Evolutionary conservation across 140 eudicot genomes (phyloP).

Genomic region (Senecio squalidus): DNA sequence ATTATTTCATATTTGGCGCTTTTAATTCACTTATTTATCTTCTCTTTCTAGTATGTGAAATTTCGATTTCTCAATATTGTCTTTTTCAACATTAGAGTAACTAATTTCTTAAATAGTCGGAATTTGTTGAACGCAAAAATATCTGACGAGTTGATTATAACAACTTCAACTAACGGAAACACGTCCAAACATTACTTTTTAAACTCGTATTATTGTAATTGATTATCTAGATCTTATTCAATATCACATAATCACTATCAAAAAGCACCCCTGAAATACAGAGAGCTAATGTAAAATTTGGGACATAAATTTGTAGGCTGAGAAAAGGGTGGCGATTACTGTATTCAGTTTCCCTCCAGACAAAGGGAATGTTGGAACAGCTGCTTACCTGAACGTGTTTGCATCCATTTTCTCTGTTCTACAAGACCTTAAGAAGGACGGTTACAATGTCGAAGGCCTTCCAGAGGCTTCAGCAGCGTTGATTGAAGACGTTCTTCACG

Average conservation of each 20-base stretch:
- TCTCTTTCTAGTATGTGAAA: too few relatives aligned
- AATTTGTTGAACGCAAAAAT: too few relatives aligned
- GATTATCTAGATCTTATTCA: neutral
- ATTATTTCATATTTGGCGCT: too few relatives aligned
- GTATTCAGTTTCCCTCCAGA: constrained; percentile 99
- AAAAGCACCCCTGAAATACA: neutral
- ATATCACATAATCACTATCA: neutral
- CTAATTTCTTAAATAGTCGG: too few relatives aligned
- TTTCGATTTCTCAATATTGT: too few relatives aligned
- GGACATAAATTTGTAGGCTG: constrained; percentile 43
- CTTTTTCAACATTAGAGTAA: too few relatives aligned
- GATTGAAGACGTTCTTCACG: constrained; percentile 89
- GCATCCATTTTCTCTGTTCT: constrained; percentile 92
- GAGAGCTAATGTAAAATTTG: neutral
- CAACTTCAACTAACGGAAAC: too few relatives aligned
- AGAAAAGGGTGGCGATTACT: constrained; percentile 91
- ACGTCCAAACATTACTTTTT: neutral
- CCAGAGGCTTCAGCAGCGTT: constrained; percentile 75
- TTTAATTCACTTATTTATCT: too few relatives aligned
- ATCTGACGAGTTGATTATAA: too few relatives aligned
- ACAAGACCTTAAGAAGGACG: constrained; percentile 73
- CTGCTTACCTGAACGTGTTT: constrained; percentile 92
- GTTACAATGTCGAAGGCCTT: constrained; percentile 83
- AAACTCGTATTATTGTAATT: neutral
- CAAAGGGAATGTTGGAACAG: constrained; percentile 99